These are phyloP conservation scores for Backusella parvicylindrica DNA, from an alignment of 192 early-diverging fungal genomes.

Conservation along the genomic window DNA sequence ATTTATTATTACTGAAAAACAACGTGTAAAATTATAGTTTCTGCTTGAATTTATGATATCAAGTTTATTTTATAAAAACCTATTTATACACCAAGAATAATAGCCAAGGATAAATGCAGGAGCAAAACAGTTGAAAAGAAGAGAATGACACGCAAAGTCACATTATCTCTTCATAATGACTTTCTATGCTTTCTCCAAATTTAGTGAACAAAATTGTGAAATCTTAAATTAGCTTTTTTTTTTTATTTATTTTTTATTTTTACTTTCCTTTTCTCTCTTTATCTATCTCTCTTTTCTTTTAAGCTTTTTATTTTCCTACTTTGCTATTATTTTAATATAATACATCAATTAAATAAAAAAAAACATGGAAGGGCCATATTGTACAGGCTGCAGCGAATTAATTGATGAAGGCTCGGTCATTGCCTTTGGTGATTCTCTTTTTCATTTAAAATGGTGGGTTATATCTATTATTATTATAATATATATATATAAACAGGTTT, in stretches of 20 bases:
- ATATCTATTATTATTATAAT: neutral
- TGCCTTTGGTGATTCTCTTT: constrained; percentile 79
- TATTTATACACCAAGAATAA: constrained; percentile 7
- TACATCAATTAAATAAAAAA: neutral
- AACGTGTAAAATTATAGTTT: neutral
- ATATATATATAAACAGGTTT: neutral
- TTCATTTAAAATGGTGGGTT: constrained; percentile 72
- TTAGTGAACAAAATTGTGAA: neutral
- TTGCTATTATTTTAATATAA: neutral
- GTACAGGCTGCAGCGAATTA: constrained; percentile 62
- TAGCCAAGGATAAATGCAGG: constrained; percentile 3
- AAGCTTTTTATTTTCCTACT: neutral
- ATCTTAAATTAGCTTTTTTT: constrained; percentile 3
- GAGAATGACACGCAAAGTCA: neutral
- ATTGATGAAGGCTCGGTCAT: constrained; percentile 78
- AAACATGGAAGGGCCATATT: constrained; percentile 40
- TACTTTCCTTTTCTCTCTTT: neutral
- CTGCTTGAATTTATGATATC: neutral
- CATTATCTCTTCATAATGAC: neutral
- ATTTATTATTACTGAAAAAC: neutral
- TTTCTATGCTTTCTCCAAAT: neutral
- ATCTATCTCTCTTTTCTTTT: neutral
- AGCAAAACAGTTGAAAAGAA: neutral
- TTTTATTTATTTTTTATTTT: neutral
- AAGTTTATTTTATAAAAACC: neutral